Base-by-base conservation (phyloP, 2,329 filamentous ascomycete species). In the Bipolaris zeicola region DNA sequence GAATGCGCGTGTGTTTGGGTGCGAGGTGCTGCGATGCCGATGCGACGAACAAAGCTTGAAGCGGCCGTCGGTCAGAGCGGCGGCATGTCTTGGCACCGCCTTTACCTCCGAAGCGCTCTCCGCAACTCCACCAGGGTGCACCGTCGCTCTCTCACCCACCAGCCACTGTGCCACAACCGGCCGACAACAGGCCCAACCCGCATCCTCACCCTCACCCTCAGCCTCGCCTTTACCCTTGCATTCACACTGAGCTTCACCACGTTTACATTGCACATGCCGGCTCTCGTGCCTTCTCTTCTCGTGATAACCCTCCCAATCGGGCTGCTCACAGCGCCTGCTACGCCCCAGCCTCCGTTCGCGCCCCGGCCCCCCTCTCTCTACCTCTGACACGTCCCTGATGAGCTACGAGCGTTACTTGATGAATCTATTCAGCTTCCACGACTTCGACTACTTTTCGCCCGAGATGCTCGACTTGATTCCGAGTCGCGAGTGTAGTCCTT, bases 401-500 rank as follows among this genome's bases (percentile, higher is more conserved):
- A 61, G 51, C 54, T 55, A 57, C 53, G 52, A 48, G 20, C 34
- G 46, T 37, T 39, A 55, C 52, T 53, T 57, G 26, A 60, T 60
- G 56, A 65, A 53, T 43, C 60, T 69, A 18, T 64, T 65, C 34
- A 55, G 52, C 42, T 48, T 66, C 37, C 52, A 68, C 60, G 64
- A 68, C 34, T 65, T 70, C 64, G 60, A 61, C 18, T 60, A 54
- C 10, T 55, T 60, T 28, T 65, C 62, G 37, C 65, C 64, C 31
- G 57, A 60, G 28, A 38, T 60, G 33, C 61, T 60, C 45, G 61
- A 59, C 57, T 59, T 60, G 1, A 48, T 55, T 45, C 61, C 62
- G 48, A 72, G 69, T 49, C 63, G 61, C 34, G 67, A 65, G 20
- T 57, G 58, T 49, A 72, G 68, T 56, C 70, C 71, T 37, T 45